These are phyloP conservation scores for Neofusicoccum umdonicola DNA, from an alignment of 2,329 filamentous ascomycete species.

Conservation along the genomic window DNA sequence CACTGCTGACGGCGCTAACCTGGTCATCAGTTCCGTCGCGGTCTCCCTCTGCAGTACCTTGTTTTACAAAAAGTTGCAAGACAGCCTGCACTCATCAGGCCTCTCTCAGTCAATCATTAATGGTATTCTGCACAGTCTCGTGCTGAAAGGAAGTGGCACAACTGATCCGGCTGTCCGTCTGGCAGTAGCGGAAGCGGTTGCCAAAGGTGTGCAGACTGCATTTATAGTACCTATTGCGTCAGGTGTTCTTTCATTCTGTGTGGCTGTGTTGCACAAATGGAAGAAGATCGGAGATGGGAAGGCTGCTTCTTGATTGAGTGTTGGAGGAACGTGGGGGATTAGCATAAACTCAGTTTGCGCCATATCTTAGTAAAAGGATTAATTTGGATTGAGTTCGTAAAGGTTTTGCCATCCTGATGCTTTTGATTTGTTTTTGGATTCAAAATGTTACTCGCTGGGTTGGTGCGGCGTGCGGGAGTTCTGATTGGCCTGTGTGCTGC, in stretches of 20 bases:
- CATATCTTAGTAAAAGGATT: too few relatives aligned
- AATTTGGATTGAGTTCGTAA: too few relatives aligned
- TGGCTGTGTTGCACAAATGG: neutral
- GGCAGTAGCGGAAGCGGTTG: neutral
- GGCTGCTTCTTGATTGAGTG: neutral
- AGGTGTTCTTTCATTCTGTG: neutral
- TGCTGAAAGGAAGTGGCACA: neutral
- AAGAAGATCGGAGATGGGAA: neutral
- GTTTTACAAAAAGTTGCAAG: neutral
- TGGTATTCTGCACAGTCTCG: neutral
- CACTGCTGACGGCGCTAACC: neutral
- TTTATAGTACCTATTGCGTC: neutral
- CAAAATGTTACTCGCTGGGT: too few relatives aligned
- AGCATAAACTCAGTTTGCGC: too few relatives aligned
- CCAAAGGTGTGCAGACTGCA: neutral
- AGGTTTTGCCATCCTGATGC: too few relatives aligned
- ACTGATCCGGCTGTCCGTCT: neutral
- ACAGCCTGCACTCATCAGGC: neutral
- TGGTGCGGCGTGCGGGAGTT: too few relatives aligned
- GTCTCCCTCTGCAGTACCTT: neutral
- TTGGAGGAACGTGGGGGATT: too few relatives aligned
- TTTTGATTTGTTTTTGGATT: too few relatives aligned
- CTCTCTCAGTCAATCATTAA: neutral
- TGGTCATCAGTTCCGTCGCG: neutral
- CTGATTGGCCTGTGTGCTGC: too few relatives aligned